Percentiles rank a stretch among this genome's conserved stretches.
phyloP scores from a whole-genome alignment of 768 basidiomycete species.

The Rhodotorula paludigena region DNA sequence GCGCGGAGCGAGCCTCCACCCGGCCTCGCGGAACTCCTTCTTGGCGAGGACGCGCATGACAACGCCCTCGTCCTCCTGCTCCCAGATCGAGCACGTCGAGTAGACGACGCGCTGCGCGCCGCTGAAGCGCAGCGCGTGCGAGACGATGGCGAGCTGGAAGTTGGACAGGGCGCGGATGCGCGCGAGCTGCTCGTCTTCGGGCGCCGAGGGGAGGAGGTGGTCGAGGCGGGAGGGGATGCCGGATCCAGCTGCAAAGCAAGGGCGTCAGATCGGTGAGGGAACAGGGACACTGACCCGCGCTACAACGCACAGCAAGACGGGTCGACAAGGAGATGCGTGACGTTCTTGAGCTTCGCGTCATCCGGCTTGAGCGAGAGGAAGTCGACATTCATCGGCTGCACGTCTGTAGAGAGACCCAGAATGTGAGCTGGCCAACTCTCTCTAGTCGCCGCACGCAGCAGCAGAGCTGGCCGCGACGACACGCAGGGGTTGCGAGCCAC shows the following conservation, averaged over 20 bases:
- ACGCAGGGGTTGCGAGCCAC: too few relatives aligned
- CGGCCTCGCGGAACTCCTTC: slow-evolving; percentile 59
- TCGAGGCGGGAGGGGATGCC: slow-evolving; percentile 47
- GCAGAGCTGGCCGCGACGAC: too few relatives aligned
- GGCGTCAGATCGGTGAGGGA: slow-evolving; percentile 56
- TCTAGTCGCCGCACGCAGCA: too few relatives aligned
- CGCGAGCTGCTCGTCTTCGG: slow-evolving; percentile 51
- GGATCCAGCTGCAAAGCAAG: slow-evolving; percentile 32
- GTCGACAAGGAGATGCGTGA: slow-evolving; percentile 87
- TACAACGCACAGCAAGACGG: slow-evolving; percentile 80
- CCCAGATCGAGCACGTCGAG: slow-evolving; percentile 93
- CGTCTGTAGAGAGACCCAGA: slow-evolving; percentile 49
- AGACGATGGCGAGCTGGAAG: slow-evolving; percentile 86
- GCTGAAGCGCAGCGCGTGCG: slow-evolving; percentile 91
- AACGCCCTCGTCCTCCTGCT: slow-evolving; percentile 87
- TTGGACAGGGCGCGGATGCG: slow-evolving; percentile 75
- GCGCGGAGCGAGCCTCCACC: slow-evolving; percentile 66
- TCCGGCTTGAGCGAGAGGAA: slow-evolving; percentile 73
- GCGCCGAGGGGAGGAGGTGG: slow-evolving; percentile 55
- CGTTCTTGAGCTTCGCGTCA: slow-evolving; percentile 59
- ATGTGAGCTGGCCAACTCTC: neutral
- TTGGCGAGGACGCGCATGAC: slow-evolving; percentile 65
- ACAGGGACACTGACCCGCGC: slow-evolving; percentile 76
- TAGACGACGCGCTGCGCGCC: slow-evolving; percentile 77
- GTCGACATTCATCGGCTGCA: slow-evolving; percentile 67